Evolutionary conservation across 441 rosid genomes (phyloP).

Genomic region (Omphalea diandra): DNA sequence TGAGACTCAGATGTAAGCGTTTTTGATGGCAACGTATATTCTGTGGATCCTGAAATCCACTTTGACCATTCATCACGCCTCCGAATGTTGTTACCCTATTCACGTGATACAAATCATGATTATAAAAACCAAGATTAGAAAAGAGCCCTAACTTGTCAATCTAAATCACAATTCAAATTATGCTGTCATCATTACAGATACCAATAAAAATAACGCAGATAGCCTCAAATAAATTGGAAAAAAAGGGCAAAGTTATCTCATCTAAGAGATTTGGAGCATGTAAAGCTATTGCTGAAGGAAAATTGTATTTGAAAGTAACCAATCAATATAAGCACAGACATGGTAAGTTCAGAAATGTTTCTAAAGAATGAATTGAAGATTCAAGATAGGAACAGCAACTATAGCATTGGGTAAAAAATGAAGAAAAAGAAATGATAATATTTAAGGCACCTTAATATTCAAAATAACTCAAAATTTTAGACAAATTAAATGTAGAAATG

Average conservation of each 20-base stretch:
- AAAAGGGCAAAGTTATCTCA: not conserved
- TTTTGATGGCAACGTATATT: conserved; percentile 26
- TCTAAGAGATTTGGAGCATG: not conserved
- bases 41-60: conserved; percentile 53
- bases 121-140: conserved; percentile 10
- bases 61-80: conserved; percentile 72
- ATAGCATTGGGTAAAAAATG: not conserved
- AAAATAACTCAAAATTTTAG: not conserved
- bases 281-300: not conserved
- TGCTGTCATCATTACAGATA: not conserved
- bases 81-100: conserved; percentile 73
- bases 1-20: conserved; percentile 40
- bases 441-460: not conserved
- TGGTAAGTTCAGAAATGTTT: not conserved
- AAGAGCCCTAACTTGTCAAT: not conserved
- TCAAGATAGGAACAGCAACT: not conserved
- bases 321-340: not conserved
- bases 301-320: not conserved
- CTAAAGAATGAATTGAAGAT: not conserved
- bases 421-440: not conserved
- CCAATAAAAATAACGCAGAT: not conserved
- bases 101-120: conserved; percentile 22
- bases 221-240: not conserved
- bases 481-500: not conserved
- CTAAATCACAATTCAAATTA: not conserved